phyloP scores from a whole-genome alignment of 768 basidiomycete genomes.

The Podaxis carcinomalis region DNA sequence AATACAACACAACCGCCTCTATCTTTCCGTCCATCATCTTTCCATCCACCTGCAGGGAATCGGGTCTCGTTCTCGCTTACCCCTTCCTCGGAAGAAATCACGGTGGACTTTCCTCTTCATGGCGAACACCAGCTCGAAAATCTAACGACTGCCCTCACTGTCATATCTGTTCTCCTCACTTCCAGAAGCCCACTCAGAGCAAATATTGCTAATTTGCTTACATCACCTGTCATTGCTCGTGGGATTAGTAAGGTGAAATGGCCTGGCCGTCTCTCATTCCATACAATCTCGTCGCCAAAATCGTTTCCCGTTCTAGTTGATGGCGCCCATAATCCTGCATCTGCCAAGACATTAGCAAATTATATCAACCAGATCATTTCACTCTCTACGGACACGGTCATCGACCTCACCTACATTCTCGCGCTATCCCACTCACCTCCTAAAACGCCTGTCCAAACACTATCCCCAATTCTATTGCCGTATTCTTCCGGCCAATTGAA shows the following conservation, averaged over 20 bases:
- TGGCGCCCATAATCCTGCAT: constrained; percentile 82
- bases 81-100: constrained; percentile 40
- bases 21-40: constrained; percentile 16
- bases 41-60: constrained; percentile 33
- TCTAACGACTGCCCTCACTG: constrained; percentile 60
- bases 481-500: constrained; percentile 15
- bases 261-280: constrained; percentile 84
- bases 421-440: constrained; percentile 84
- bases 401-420: constrained; percentile 67
- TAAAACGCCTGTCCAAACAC: constrained; percentile 70
- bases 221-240: constrained; percentile 37
- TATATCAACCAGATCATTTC: not conserved
- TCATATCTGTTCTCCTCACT: constrained; percentile 52
- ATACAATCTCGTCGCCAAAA: constrained; percentile 26
- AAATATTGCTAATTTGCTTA: constrained; percentile 34
- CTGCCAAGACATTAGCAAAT: constrained; percentile 3
- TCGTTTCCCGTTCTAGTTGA: constrained; percentile 64
- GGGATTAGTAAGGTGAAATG: constrained; percentile 66
- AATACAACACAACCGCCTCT: constrained; percentile 28
- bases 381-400: constrained; percentile 6
- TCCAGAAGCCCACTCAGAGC: constrained; percentile 19
- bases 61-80: constrained; percentile 39
- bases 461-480: constrained; percentile 56
- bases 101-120: constrained; percentile 56
- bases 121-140: constrained; percentile 88